These are phyloP conservation scores for Penicillium soppii DNA, from an alignment of 495 filamentous ascomycete genomes.

Conservation along the genomic window DNA sequence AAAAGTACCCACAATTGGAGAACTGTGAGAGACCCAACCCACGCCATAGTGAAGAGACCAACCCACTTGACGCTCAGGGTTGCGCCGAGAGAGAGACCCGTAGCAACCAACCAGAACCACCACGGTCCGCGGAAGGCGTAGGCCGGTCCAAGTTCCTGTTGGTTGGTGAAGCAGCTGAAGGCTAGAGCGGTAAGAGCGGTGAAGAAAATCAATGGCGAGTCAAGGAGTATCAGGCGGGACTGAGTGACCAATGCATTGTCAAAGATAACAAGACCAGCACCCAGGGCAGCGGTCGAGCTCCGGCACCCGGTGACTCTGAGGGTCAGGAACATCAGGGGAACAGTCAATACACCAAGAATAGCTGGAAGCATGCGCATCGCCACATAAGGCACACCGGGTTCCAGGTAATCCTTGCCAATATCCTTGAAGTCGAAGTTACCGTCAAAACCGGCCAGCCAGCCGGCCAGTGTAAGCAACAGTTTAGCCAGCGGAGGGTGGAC, in stretches of 20 bases:
- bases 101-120: slow-evolving; percentile 97
- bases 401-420: slow-evolving; percentile 97
- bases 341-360: slow-evolving; percentile 78
- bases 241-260: slow-evolving; percentile 96
- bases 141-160: slow-evolving; percentile 87
- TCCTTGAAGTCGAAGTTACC: slow-evolving; percentile 99
- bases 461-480: slow-evolving; percentile 89
- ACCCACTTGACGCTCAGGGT: slow-evolving; percentile 99
- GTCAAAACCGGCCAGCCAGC: slow-evolving; percentile 93
- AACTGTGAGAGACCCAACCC: slow-evolving; percentile 89
- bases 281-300: slow-evolving; percentile 76
- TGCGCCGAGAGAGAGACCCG: slow-evolving; percentile 82
- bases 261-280: slow-evolving; percentile 84
- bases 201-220: slow-evolving; percentile 90
- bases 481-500: slow-evolving; percentile 98
- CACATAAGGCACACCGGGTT: slow-evolving; percentile 93
- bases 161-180: slow-evolving; percentile 92
- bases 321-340: slow-evolving; percentile 91
- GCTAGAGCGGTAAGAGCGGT: slow-evolving; percentile 89
- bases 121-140: slow-evolving; percentile 84
- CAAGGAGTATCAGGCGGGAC: slow-evolving; percentile 90
- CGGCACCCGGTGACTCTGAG: slow-evolving; percentile 88
- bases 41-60: slow-evolving; percentile 96
- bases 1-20: slow-evolving; percentile 93
- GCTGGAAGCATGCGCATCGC: slow-evolving; percentile 95